A percentile compares a stretch with the other conserved stretches of the same genome.
Evolutionary conservation across 768 basidiomycete species (phyloP).

Genomic region (Leccinum pellstonianum): DNA sequence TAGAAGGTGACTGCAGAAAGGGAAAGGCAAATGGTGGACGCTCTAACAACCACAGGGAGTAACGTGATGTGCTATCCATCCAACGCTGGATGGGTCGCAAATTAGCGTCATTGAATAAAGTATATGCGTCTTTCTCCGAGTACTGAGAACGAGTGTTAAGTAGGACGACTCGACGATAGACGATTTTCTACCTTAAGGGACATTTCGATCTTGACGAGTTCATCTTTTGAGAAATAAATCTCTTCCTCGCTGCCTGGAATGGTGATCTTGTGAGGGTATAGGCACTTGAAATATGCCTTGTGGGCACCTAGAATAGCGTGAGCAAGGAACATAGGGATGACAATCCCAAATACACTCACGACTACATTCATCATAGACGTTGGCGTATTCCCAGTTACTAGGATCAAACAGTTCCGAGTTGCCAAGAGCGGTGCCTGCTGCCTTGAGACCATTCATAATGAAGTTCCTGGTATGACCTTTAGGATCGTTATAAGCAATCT

Average conservation of each 20-base stretch:
- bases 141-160: slow-evolving; percentile 50
- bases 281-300: slow-evolving; percentile 80
- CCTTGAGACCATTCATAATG: slow-evolving; percentile 82
- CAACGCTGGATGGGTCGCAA: slow-evolving; percentile 86
- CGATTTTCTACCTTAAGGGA: slow-evolving; percentile 73
- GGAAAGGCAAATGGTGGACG: slow-evolving; percentile 81
- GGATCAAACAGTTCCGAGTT: slow-evolving; percentile 61
- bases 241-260: slow-evolving; percentile 46
- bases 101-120: slow-evolving; percentile 69
- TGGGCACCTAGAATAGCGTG: slow-evolving; percentile 59
- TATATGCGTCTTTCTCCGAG: slow-evolving; percentile 65
- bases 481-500: slow-evolving; percentile 83
- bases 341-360: slow-evolving; percentile 35
- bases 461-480: slow-evolving; percentile 71
- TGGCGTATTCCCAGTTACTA: slow-evolving; percentile 74
- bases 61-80: slow-evolving; percentile 68
- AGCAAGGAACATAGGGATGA: neutral
- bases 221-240: slow-evolving; percentile 62
- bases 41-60: slow-evolving; percentile 90
- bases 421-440: slow-evolving; percentile 67
- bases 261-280: slow-evolving; percentile 52
- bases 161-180: neutral
- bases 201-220: slow-evolving; percentile 82
- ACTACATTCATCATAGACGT: slow-evolving; percentile 52
- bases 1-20: slow-evolving; percentile 44